Evolutionary conservation across 2,329 filamentous ascomycete species (phyloP).

Genomic region (Lachnellula hyalina): DNA sequence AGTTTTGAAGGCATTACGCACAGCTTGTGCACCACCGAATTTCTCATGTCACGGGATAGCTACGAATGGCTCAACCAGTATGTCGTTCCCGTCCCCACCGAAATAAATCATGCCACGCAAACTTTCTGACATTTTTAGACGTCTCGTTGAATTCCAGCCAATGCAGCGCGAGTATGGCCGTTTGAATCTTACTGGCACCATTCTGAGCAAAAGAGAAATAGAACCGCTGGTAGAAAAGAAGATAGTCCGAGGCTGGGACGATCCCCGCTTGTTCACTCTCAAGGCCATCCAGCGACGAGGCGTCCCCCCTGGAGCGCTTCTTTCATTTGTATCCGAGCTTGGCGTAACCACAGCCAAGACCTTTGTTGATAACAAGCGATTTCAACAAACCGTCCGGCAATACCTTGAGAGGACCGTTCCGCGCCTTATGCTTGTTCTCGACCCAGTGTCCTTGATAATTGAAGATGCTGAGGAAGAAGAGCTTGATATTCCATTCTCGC

Average conservation of each 20-base stretch:
- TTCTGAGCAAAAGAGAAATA: constrained; percentile 71
- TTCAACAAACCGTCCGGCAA: constrained; percentile 74
- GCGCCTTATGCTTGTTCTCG: constrained; percentile 81
- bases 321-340: constrained; percentile 81
- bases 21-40: constrained; percentile 85
- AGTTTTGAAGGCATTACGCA: constrained; percentile 86
- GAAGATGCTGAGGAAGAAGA: constrained; percentile 58
- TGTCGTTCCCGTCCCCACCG: neutral
- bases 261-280: constrained; percentile 79
- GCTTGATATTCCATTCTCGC: constrained; percentile 66
- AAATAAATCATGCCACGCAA: neutral
- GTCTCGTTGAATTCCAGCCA: constrained; percentile 73
- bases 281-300: constrained; percentile 76
- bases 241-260: constrained; percentile 79
- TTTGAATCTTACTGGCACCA: constrained; percentile 74
- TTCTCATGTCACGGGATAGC: constrained; percentile 71
- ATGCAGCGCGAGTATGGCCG: constrained; percentile 84
- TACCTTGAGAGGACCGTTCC: constrained; percentile 84
- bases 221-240: neutral
- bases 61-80: constrained; percentile 67
- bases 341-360: constrained; percentile 77
- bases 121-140: constrained; percentile 48
- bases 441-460: constrained; percentile 74
- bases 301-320: constrained; percentile 76
- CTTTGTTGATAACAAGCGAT: constrained; percentile 69